A percentile compares a stretch with the other conserved stretches of the same genome.
phyloP scores from a whole-genome alignment of 1,139 yeast species.

The Yarrowia galli region DNA sequence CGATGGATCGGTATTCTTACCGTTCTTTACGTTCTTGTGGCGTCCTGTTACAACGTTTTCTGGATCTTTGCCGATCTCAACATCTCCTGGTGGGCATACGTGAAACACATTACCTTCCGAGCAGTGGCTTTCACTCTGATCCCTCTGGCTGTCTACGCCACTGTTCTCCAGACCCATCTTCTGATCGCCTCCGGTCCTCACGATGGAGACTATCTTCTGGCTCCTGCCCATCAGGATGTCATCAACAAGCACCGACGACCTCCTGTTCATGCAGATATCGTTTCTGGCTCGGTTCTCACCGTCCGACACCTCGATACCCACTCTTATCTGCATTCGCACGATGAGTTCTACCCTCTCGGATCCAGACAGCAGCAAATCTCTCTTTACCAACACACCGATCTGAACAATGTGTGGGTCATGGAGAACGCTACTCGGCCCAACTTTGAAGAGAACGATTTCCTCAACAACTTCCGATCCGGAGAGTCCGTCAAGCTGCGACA shows the following conservation, averaged over 20 bases:
- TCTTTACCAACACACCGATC: conserved; percentile 88
- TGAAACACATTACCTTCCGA: conserved; percentile 22
- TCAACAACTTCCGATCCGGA: conserved; percentile 52
- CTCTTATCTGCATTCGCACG: conserved; percentile 71
- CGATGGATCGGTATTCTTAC: conserved; percentile 65
- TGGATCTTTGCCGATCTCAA: conserved; percentile 33
- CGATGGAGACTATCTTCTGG: conserved; percentile 37
- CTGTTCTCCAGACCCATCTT: conserved; percentile 26
- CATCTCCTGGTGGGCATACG: conserved; percentile 30
- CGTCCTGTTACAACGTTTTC: conserved; percentile 39
- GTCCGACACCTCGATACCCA: conserved; percentile 33
- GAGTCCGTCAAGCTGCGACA: conserved; percentile 68
- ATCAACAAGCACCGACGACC: conserved; percentile 33
- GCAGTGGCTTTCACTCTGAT: conserved; percentile 21
- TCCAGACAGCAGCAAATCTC: conserved; percentile 86
- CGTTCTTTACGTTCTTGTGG: conserved; percentile 57
- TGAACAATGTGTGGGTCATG: conserved; percentile 83
- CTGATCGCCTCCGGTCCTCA: conserved; percentile 32
- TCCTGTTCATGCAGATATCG: conserved; percentile 33
- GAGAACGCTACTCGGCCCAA: conserved; percentile 55
- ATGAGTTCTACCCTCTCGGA: conserved; percentile 84
- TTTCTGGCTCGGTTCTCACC: conserved; percentile 19
- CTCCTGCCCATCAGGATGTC: conserved; percentile 37
- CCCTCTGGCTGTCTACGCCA: conserved; percentile 6
- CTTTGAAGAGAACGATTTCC: conserved; percentile 13